phyloP scores from a whole-genome alignment of 495 filamentous ascomycete species.

The Saxophila tyrrhenica region DNA sequence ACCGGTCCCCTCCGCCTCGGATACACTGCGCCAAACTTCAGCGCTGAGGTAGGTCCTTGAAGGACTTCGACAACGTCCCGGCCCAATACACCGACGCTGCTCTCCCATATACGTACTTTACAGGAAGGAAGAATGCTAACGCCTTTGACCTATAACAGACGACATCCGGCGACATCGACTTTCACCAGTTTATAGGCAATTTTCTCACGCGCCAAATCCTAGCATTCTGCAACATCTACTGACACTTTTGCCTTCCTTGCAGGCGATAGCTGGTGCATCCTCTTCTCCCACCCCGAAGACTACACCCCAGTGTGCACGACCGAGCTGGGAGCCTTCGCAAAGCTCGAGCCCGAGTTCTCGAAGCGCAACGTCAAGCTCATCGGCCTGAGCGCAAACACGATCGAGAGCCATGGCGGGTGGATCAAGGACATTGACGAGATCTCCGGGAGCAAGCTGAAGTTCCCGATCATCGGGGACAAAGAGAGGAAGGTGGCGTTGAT shows the following conservation, averaged over 20 bases:
- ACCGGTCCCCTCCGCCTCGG: conserved; percentile 62
- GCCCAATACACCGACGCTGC: too few species aligned
- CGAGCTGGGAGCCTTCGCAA: conserved; percentile 93
- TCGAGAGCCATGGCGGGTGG: conserved; percentile 56
- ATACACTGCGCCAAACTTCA: conserved; percentile 81
- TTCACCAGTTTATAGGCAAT: too few species aligned
- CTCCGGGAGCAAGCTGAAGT: conserved; percentile 63
- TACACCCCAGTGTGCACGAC: conserved; percentile 89
- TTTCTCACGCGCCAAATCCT: too few species aligned
- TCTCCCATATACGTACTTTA: too few species aligned
- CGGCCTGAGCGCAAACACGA: conserved; percentile 68
- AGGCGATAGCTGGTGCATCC: conserved; percentile 84
- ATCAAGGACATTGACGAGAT: conserved; percentile 97
- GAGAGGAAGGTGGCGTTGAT: conserved; percentile 79
- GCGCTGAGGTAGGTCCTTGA: conserved; percentile 84
- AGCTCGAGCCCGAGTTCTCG: conserved; percentile 92
- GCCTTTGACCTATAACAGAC: too few species aligned
- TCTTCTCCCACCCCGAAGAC: conserved; percentile 92
- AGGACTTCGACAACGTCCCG: too few species aligned
- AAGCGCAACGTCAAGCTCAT: conserved; percentile 93
- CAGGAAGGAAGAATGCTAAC: too few species aligned
- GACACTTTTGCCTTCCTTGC: too few species aligned
- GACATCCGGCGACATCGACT: too few species aligned
- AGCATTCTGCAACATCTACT: too few species aligned
- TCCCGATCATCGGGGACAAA: conserved; percentile 98